These are phyloP conservation scores for Podospora australis DNA, from an alignment of 495 filamentous ascomycete genomes.

Conservation along the genomic window DNA sequence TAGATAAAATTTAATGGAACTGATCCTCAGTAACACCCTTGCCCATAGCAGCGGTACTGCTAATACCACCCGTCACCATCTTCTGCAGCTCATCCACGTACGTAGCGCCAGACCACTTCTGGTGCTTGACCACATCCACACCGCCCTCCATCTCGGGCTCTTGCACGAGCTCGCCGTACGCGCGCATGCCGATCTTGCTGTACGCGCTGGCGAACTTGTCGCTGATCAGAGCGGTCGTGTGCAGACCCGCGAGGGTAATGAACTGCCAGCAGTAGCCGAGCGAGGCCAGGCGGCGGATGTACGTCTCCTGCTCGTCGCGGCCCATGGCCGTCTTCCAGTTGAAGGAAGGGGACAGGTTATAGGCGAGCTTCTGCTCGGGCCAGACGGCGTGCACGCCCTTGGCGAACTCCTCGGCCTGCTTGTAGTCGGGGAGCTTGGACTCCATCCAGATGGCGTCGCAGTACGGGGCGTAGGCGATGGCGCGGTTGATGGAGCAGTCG, in stretches of 20 bases:
- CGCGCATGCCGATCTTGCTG: slow-evolving; percentile 78
- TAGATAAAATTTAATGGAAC: slow-evolving; percentile 48
- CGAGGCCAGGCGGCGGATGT: slow-evolving; percentile 78
- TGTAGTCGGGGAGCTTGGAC: slow-evolving; percentile 88
- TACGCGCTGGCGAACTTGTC: slow-evolving; percentile 85
- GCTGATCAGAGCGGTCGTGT: slow-evolving; percentile 86
- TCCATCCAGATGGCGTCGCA: slow-evolving; percentile 99
- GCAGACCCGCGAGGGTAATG: slow-evolving; percentile 96
- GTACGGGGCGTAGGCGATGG: slow-evolving; percentile 88
- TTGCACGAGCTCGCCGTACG: slow-evolving; percentile 93
- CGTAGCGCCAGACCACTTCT: slow-evolving; percentile 95
- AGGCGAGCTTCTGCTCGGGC: slow-evolving; percentile 95
- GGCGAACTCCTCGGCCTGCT: slow-evolving; percentile 90
- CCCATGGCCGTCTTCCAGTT: slow-evolving; percentile 99
- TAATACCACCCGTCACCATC: slow-evolving; percentile 94
- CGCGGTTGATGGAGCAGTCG: slow-evolving; percentile 85
- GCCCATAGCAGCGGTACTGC: slow-evolving; percentile 89
- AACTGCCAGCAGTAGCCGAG: slow-evolving; percentile 99
- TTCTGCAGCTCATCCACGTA: slow-evolving; percentile 91
- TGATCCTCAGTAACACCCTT: slow-evolving; percentile 98
- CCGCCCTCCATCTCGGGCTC: slow-evolving; percentile 90
- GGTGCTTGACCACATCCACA: slow-evolving; percentile 94
- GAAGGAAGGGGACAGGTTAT: slow-evolving; percentile 97
- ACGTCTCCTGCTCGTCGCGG: slow-evolving; percentile 88
- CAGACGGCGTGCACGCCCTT: slow-evolving; percentile 88